Base-by-base conservation (phyloP, 179 eudicot genomes). In the Spinacia oleracea region DNA sequence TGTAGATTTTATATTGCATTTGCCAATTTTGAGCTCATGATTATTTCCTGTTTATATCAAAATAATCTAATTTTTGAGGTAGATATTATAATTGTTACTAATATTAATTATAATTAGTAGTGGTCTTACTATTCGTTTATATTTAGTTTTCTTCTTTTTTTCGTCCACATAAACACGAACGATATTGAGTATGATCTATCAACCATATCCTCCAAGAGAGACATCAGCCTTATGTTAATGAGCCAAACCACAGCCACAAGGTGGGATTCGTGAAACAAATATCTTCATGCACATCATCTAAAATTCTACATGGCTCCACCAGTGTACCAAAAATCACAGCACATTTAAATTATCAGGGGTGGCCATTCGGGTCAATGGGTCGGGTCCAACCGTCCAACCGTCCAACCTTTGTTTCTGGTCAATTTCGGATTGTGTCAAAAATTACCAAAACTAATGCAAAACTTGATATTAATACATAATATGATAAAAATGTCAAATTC, bases 181-280 rank as follows among this genome's bases (percentile, higher is more conserved):
- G 10, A 16, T 14, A 58, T 9, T 58, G 63, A 53, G 63, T 58
- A 4, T 9, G 1, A 40, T n/a, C 21, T 72, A 73, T 38, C 21
- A 74, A 43, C 77, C 77, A 74, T 62, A 74, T 38, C 35, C 38
- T 74, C 29, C 9, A 11, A n/a, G 51, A 23, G 68, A 9, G 32
- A 58, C 1, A 70, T 29, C 42, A 79, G 45, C 78, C 67, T 65
- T 62, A 72, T 38, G 5, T 55, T 50, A 59, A 32, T 40, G 6
- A 31, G 73, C 50, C 9, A 73, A 53, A 59, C 38, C 59, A 62
- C 81, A 73, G 77, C 81, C 81, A 79, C 77, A 79, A 25, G 72
- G 29, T 51, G 38, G 50, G 64, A 64, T 40, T 23, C 32, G 9
- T 34, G 20, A 21, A 48, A 35, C 6, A 38, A 38, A 53, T 6